Conservation (phyloP, 2,329 filamentous ascomycete species). For the Cordyceps pruinosa region DNA sequence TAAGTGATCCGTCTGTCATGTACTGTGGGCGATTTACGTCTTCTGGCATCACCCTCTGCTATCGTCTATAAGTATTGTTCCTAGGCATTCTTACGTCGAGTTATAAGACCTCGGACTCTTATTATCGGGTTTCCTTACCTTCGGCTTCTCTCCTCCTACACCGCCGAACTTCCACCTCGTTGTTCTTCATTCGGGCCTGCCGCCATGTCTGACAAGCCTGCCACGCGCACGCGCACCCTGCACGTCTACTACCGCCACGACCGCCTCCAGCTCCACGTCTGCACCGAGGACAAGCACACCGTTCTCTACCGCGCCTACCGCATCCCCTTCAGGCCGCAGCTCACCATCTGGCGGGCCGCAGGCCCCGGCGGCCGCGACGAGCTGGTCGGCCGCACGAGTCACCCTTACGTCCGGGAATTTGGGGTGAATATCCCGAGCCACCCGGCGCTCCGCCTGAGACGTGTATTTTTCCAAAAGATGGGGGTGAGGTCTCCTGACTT, state of each 20-base stretch:
- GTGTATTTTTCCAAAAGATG: too few species aligned
- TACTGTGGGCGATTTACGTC: too few species aligned
- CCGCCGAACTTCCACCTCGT: too few species aligned
- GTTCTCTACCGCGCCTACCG: conserved; percentile 6
- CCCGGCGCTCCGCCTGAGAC: neutral
- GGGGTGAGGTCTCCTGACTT: neutral
- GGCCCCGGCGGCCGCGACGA: neutral
- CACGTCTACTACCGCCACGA: conserved; percentile 9
- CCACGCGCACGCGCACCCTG: neutral
- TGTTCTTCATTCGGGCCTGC: too few species aligned
- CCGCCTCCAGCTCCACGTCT: neutral
- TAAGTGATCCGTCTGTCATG: too few species aligned
- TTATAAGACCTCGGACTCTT: too few species aligned
- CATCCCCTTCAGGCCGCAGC: conserved; percentile 1
- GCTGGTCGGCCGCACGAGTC: conserved; percentile 30
- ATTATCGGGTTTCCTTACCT: too few species aligned
- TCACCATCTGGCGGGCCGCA: neutral
- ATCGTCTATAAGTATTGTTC: too few species aligned
- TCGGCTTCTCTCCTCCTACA: too few species aligned
- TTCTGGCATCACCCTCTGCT: too few species aligned
- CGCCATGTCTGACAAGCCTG: neutral
- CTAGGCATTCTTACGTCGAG: too few species aligned
- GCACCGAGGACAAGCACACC: neutral
- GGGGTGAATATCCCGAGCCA: neutral
- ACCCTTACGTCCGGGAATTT: conserved; percentile 33